Base-by-base conservation (phyloP, 2,329 filamentous ascomycete genomes). In the Pezicula neosporulosa region DNA sequence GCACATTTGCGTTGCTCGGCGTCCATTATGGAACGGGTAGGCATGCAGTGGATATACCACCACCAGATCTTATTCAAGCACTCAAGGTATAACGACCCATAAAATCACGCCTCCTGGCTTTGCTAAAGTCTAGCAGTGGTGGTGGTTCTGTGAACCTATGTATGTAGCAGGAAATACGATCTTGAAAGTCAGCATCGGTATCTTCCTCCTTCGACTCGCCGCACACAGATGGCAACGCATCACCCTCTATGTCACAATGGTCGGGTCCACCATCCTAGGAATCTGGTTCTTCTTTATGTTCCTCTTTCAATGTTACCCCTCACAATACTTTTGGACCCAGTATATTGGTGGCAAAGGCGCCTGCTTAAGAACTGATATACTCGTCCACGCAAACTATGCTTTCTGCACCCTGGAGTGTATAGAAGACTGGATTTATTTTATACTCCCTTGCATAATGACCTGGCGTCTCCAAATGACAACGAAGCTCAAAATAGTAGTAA, bases 401-500 rank as follows among this genome's bases (percentile, higher is more conserved):
- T 68, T 68, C 48, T 69, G 68, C 1, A 63, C 64, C 9, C 61
- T 71, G 50, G 69, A 67, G 44, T 67, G 65, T 49, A 46, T 58
- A 37, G 66, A 67, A 15, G 69, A 72, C 48, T 72, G 70, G 68
- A 63, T 60, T 6, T 66, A 67, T 39, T 67, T 63, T 44, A 62
- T 68, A 3, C 60, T 72, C 2, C 69, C 69, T 1, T 63, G 69
- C 21, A 63, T 67, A 30, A 52, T 72, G 6, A 67, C 71, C 10
- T 70, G 65, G 65, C 63, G 65, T n/a, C 54, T 70, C 8, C 63
- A 68, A 45, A 69, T 71, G 61, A 68, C 65, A 47, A 56, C 16
- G 1, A 56, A 60, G 28, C 64, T 66, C 10, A 70, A 69, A 51
- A 45, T 70, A n/a, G 68, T 61, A 47, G 54, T 68, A 19, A 42